Evolutionary conservation across 371 early-diverging fungal species (phyloP).

Genomic region (Choanephora cucurbitarum): DNA sequence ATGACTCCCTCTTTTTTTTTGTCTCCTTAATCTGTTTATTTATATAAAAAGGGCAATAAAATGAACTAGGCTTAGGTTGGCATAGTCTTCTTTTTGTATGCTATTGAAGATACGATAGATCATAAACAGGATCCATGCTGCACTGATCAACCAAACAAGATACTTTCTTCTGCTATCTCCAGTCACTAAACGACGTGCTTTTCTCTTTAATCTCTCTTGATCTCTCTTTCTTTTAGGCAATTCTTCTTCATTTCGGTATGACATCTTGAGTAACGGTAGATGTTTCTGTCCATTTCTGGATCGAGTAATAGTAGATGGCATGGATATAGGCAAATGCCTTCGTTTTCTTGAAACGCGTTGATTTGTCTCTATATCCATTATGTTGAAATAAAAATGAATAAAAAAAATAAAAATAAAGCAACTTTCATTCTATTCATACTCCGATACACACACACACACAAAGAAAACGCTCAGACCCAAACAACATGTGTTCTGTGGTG

Average conservation of each 20-base stretch:
- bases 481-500: too few species aligned
- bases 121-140: constrained; percentile 17
- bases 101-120: constrained; percentile 7
- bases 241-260: background rate
- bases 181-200: background rate
- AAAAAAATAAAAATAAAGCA: constrained; percentile 3
- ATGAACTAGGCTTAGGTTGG: constrained; percentile 21
- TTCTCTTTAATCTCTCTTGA: background rate
- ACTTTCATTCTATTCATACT: too few species aligned
- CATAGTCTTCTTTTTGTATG: constrained; percentile 12
- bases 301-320: constrained; percentile 8
- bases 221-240: too few species aligned
- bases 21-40: too few species aligned
- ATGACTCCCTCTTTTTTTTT: background rate
- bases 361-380: constrained; percentile 11
- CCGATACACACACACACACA: too few species aligned
- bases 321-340: constrained; percentile 24
- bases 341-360: constrained; percentile 22
- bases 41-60: too few species aligned
- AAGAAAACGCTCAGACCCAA: too few species aligned
- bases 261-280: constrained; percentile 14
- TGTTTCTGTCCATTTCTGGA: background rate
- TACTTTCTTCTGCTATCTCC: background rate
- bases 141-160: background rate
- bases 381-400: background rate